A percentile compares a stretch with the other conserved stretches of the same genome.
Conservation (phyloP, 106 monocot species). For the Dioscorea zingiberensis region DNA sequence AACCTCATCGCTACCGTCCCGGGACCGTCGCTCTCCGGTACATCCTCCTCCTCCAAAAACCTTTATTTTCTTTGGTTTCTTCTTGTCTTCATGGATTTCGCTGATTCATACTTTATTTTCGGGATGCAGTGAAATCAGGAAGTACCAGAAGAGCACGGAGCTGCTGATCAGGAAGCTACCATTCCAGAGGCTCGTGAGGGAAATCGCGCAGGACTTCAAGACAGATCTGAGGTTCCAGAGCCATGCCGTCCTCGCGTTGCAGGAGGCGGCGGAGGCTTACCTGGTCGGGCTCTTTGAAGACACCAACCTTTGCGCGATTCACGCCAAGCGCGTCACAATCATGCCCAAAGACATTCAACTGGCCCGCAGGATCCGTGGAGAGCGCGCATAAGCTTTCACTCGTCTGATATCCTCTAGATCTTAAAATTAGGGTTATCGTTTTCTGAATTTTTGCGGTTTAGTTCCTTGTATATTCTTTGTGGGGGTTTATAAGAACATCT, state of each 20-base stretch:
- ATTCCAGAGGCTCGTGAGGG: constrained; percentile 1
- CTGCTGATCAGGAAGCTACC: constrained; percentile 1
- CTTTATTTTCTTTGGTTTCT: not conserved
- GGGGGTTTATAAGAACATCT: too few species aligned
- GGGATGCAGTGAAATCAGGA: not conserved
- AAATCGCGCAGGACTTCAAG: constrained; percentile 1
- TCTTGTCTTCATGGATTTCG: not conserved
- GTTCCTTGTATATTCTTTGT: too few species aligned
- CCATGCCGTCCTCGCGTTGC: not conserved
- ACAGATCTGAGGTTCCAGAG: not conserved
- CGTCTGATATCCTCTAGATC: not conserved
- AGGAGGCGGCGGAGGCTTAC: constrained; percentile 5
- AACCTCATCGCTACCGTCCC: not conserved
- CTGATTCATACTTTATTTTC: not conserved
- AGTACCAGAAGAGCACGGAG: constrained; percentile 2
- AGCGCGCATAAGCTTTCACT: not conserved
- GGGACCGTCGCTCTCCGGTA: not conserved
- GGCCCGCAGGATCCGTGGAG: not conserved
- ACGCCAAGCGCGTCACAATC: constrained; percentile 5
- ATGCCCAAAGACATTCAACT: constrained; percentile 6
- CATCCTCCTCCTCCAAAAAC: too few species aligned
- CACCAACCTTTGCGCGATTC: constrained; percentile 4
- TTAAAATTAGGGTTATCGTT: not conserved
- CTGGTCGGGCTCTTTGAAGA: constrained; percentile 5
- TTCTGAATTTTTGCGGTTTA: not conserved